Evolutionary conservation across 2,329 filamentous ascomycete genomes (phyloP).

Genomic region (Epichloe brachyelytri): DNA sequence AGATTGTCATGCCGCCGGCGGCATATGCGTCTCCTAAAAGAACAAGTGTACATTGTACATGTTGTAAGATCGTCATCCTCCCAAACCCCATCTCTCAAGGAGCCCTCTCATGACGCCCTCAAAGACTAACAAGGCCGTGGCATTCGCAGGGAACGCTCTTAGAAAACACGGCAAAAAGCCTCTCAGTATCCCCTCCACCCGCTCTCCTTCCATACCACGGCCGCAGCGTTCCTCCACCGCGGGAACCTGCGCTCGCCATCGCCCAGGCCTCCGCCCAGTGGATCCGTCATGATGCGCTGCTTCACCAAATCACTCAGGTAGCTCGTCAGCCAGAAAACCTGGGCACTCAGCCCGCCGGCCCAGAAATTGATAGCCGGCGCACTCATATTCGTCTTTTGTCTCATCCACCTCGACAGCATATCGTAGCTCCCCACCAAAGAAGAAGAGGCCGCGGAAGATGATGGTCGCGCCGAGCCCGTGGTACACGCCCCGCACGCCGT

Average conservation of each 20-base stretch:
- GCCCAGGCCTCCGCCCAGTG: slow-evolving; percentile 55
- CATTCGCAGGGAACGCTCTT: slow-evolving; percentile 90
- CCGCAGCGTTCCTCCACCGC: slow-evolving; percentile 69
- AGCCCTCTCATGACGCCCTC: slow-evolving; percentile 73
- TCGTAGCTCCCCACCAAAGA: slow-evolving; percentile 99
- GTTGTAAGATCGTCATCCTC: neutral
- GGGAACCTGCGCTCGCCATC: slow-evolving; percentile 58
- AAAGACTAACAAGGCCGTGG: slow-evolving; percentile 84
- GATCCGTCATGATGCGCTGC: slow-evolving; percentile 94
- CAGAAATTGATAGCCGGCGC: slow-evolving; percentile 87
- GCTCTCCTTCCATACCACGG: slow-evolving; percentile 59
- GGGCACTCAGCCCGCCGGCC: slow-evolving; percentile 85
- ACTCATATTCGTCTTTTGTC: slow-evolving; percentile 54
- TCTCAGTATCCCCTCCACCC: slow-evolving; percentile 77
- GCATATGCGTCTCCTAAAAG: neutral
- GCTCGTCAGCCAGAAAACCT: slow-evolving; percentile 86
- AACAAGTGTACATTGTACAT: neutral
- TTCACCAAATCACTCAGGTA: slow-evolving; percentile 93
- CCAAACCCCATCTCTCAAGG: slow-evolving; percentile 13
- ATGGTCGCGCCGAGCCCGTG: slow-evolving; percentile 77
- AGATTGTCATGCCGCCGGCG: neutral
- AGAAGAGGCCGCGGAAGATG: slow-evolving; percentile 86
- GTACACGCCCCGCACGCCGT: slow-evolving; percentile 72
- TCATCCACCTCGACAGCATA: slow-evolving; percentile 57
- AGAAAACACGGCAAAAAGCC: slow-evolving; percentile 91